Evolutionary conservation across 306 rosid genomes (phyloP), one percentile per base, ranked within the genome.

Genomic region (Prunus mira): DNA sequence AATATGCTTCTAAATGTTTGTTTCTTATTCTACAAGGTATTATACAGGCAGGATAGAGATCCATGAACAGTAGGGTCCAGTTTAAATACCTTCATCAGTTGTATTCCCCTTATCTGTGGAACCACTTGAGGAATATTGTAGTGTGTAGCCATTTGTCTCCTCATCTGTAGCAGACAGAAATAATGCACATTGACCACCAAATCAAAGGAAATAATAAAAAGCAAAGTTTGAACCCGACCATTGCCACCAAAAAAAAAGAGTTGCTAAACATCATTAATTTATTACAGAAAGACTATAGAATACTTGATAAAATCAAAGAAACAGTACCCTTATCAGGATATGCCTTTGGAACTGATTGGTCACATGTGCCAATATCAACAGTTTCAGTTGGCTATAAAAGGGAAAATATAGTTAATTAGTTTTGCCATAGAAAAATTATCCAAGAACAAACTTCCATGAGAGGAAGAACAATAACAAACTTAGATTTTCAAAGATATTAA

Each of bases 341-440:
- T 52, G 97, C 97, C 88, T 85, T 96, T 10, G 97, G 97, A 86
- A 91, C 85, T 54, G 93, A 80, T 74, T 88, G 97, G 73, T 92
- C 98, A 86, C 96, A 92, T 80, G 99, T 96, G 82, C 93, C 78
- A 79, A 96, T 96, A 87, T 96, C 99, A 84, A 96, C 88, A 75
- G 96, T 83, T 79, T 91, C 93, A 73, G 91, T 78, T 76, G 83
- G 90, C 97, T 89, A 87, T 69, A 41, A 80, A 78, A 69, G 32
- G 50, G 69, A 58, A 73, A 45, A 12, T 25, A 41, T 34, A 38
- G 73, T 1, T 71, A 55, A 28, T n/a, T 41, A 83, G 58, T 45
- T 63, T 9, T 3, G 7, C 25, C 43, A 41, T 22, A 38, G 19
- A 19, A 58, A 58, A 2, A 15, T 24, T 41, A 24, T 43, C 25